Conservation (phyloP, 768 basidiomycete genomes). For the Russula sp. region DNA sequence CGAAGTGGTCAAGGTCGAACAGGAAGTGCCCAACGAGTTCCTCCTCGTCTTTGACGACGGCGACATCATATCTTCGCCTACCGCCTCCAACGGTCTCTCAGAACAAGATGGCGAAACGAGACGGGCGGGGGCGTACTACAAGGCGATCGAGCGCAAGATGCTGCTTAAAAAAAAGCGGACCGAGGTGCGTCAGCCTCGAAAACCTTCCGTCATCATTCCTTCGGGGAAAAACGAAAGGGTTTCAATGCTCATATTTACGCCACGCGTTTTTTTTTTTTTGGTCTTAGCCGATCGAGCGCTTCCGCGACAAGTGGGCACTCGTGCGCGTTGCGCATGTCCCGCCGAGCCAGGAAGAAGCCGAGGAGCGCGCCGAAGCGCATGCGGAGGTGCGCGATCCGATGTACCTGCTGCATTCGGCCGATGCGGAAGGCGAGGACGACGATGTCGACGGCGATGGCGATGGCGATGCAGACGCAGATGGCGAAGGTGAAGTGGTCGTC, state of each 20-base stretch:
- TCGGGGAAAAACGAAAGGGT: background rate
- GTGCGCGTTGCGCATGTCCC: slow-evolving; percentile 64
- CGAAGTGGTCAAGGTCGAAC: slow-evolving; percentile 80
- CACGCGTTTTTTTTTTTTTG: no score
- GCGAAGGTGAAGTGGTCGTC: slow-evolving; percentile 12
- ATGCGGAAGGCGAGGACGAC: slow-evolving; percentile 47
- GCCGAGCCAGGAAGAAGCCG: slow-evolving; percentile 67
- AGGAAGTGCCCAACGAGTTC: slow-evolving; percentile 81
- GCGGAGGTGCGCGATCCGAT: slow-evolving; percentile 69
- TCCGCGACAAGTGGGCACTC: slow-evolving; percentile 76
- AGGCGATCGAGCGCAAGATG: slow-evolving; percentile 86
- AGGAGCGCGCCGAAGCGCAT: slow-evolving; percentile 70
- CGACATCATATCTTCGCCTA: slow-evolving; percentile 20
- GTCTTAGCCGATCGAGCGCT: slow-evolving; percentile 57
- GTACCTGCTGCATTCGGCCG: slow-evolving; percentile 41
- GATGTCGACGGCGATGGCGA: slow-evolving; percentile 54
- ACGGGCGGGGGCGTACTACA: slow-evolving; percentile 68
- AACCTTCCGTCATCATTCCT: background rate
- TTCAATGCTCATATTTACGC: background rate
- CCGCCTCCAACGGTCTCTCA: background rate
- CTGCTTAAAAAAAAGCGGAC: slow-evolving; percentile 76
- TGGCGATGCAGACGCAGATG: slow-evolving; percentile 8
- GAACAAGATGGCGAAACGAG: slow-evolving; percentile 24
- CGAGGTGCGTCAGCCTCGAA: slow-evolving; percentile 46
- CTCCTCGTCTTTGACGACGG: slow-evolving; percentile 62